Base-by-base conservation (phyloP, 202 grass and related monocot species). In the Thinopyrum obtusiflorum region DNA sequence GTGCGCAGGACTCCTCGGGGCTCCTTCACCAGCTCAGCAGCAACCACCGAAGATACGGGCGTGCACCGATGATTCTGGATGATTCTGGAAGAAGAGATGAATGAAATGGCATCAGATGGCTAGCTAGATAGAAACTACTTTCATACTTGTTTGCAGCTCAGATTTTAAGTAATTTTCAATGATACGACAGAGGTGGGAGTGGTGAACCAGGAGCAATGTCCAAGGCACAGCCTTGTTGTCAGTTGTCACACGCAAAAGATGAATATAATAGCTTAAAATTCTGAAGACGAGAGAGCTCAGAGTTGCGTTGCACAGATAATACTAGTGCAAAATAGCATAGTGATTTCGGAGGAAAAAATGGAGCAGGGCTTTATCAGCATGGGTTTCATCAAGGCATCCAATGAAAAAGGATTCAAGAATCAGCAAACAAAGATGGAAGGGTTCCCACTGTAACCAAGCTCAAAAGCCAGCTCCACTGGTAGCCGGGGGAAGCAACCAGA, bases 181-280 rank as follows among this genome's bases (percentile, higher is more conserved):
- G 89, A 91, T 75, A 91, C 51, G 86, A 86, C 62, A 88, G 79
- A 88, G 66, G 83, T 51, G 65, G 51, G 60, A 61, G 79, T 67
- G 65, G 25, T 53, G 49, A 79, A 49, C 44, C 11, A 42, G 86
- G 79, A 86, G 86, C 88, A 86, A 67, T 86, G 28, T 57, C 79
- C 89, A 42, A 91, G 73, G 82, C 79, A 75, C 82, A 82, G 79
- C 71, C 44, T 91, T 73, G 78, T 78, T 79, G 80, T 61, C 74
- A 44, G 73, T 78, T 81, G 80, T 82, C 65, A 82, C 82, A 49
- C 82, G 64, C n/a, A 82, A 85, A 64, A 77, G 79, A 85, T 82
- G 78, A 88, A 53, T 53, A 53, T 53, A 53, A 53, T 53, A 53
- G 17, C 49, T 53, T 53, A 59, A 61, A 84, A 77, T 57, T 85